Conservation (phyloP, 176 grass and related monocot species). For the Elaeis guineensis region DNA sequence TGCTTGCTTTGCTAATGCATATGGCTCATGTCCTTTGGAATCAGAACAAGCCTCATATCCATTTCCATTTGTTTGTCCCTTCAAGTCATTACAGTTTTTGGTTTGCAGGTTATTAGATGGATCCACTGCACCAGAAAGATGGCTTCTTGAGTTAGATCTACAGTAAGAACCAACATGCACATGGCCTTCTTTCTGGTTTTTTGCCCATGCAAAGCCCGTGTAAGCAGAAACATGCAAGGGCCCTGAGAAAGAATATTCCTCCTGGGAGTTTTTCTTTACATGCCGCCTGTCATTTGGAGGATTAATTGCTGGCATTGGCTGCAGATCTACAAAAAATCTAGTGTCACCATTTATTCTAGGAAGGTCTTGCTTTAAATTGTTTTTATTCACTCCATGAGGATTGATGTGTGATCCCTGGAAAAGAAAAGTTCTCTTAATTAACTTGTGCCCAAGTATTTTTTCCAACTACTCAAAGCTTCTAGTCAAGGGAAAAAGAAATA, state of each 20-base stretch:
- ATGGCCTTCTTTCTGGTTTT: slow-evolving; percentile 44
- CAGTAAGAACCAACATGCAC: slow-evolving; percentile 29
- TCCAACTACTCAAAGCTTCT: background rate
- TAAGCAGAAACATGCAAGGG: slow-evolving; percentile 68
- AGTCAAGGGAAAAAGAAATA: slow-evolving; percentile 4
- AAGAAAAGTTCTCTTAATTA: slow-evolving; percentile 9
- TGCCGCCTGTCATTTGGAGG: slow-evolving; percentile 26
- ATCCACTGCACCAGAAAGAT: slow-evolving; percentile 23
- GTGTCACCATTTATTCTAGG: slow-evolving; percentile 36
- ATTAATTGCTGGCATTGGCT: slow-evolving; percentile 31
- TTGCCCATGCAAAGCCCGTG: slow-evolving; percentile 74
- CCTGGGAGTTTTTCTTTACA: slow-evolving; percentile 37
- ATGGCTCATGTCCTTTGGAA: slow-evolving; percentile 28
- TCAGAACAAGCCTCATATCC: slow-evolving; percentile 7
- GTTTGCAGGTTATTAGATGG: slow-evolving; percentile 20
- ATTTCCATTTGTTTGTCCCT: slow-evolving; percentile 33
- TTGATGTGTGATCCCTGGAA: slow-evolving; percentile 47
- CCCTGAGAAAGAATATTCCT: slow-evolving; percentile 65
- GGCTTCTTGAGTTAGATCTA: slow-evolving; percentile 46
- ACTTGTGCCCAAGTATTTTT: background rate
- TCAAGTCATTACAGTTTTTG: slow-evolving; percentile 31
- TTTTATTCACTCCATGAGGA: slow-evolving; percentile 33
- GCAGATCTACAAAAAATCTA: slow-evolving; percentile 41
- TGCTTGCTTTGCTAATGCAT: slow-evolving; percentile 33
- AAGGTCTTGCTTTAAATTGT: slow-evolving; percentile 25